These are phyloP conservation scores for Hygrophoropsis aurantiaca DNA, from an alignment of 768 basidiomycete species.

Conservation along the genomic window DNA sequence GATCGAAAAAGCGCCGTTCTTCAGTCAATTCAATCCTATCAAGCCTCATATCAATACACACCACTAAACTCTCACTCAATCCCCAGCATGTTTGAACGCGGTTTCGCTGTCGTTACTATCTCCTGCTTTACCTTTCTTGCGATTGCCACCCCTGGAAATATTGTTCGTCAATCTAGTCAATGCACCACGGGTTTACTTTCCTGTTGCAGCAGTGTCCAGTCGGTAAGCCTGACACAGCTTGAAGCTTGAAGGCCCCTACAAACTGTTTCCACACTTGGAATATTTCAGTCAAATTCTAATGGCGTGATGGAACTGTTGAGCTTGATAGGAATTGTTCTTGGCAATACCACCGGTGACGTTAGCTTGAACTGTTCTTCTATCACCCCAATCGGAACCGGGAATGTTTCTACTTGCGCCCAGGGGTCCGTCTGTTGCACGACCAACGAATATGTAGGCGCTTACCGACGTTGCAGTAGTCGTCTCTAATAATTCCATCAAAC, in stretches of 20 bases:
- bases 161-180: conserved; percentile 2
- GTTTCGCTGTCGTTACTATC: neutral
- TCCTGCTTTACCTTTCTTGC: conserved; percentile 1
- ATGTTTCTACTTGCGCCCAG: conserved; percentile 16
- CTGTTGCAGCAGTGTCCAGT: conserved; percentile 27
- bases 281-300: conserved; percentile 8
- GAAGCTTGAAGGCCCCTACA: neutral
- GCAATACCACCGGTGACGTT: conserved; percentile 15
- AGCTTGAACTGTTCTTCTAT: conserved; percentile 24
- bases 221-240: conserved; percentile 6
- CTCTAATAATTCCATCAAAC: too few relatives aligned
- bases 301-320: conserved; percentile 10
- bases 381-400: conserved; percentile 18
- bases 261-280: neutral
- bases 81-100: neutral
- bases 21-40: too few relatives aligned
- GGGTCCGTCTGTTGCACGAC: conserved; percentile 24
- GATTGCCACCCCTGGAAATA: neutral
- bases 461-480: too few relatives aligned
- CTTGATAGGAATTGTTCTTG: conserved; percentile 20
- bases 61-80: too few relatives aligned
- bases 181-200: conserved; percentile 29
- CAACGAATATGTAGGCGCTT: conserved; percentile 15
- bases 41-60: too few relatives aligned
- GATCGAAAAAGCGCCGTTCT: too few relatives aligned